phyloP scores from a whole-genome alignment of 2,329 filamentous ascomycete species.

The Ophiostoma perfectum region DNA sequence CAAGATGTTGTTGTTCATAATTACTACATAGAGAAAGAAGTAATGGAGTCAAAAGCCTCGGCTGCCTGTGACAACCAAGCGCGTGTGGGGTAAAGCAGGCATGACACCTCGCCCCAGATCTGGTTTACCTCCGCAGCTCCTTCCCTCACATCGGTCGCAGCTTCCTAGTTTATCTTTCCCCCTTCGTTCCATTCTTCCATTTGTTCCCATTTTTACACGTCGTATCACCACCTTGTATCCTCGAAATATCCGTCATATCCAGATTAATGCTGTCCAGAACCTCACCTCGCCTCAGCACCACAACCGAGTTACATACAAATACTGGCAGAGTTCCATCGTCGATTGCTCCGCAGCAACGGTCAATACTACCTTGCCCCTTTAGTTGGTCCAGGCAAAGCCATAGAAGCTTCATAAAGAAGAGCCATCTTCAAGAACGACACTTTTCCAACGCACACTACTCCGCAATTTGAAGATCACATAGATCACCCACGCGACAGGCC shows the following conservation, averaged over 20 bases:
- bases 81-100: conserved; percentile 1
- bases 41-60: neutral
- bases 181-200: neutral
- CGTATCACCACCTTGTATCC: neutral
- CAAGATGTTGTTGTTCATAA: neutral
- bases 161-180: neutral
- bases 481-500: neutral
- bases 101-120: neutral
- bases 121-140: neutral
- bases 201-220: conserved; percentile 8
- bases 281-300: neutral
- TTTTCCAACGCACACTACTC: neutral
- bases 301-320: neutral
- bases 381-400: neutral
- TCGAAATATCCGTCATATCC: neutral
- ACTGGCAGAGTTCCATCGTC: no score
- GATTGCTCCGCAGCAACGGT: neutral
- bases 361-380: conserved; percentile 1
- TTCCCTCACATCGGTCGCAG: neutral
- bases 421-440: neutral
- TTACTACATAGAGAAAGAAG: neutral
- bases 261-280: neutral
- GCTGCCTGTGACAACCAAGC: conserved; percentile 8
- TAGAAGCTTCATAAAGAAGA: neutral
- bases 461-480: neutral